Percentiles rank a stretch among this genome's conserved stretches.
Evolutionary conservation across 495 filamentous ascomycete species (phyloP).

Genomic region (Evansstolkia leycettana): DNA sequence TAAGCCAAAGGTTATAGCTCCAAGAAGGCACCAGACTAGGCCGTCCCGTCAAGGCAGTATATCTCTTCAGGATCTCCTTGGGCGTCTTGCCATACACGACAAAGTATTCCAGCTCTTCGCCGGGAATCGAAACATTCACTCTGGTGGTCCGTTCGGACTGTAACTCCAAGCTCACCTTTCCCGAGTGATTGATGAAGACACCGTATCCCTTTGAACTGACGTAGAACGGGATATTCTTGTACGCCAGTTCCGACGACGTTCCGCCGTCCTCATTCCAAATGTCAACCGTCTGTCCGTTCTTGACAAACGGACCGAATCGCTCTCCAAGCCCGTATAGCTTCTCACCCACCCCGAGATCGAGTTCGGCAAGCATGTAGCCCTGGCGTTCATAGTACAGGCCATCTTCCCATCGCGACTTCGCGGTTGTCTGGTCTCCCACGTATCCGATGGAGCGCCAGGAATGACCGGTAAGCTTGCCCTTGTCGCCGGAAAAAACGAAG

Average conservation of each 20-base stretch:
- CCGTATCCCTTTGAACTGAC: conserved; percentile 57
- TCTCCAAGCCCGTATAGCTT: conserved; percentile 59
- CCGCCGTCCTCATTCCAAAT: conserved; percentile 67
- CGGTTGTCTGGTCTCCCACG: conserved; percentile 38
- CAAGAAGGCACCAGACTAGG: conserved; percentile 50
- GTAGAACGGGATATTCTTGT: conserved; percentile 66
- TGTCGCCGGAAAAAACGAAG: conserved; percentile 39
- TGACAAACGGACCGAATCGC: conserved; percentile 57
- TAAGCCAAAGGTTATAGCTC: conserved; percentile 63
- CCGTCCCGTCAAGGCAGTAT: conserved; percentile 48
- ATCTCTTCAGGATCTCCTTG: conserved; percentile 53
- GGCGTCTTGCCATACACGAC: conserved; percentile 55
- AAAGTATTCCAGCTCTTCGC: conserved; percentile 47
- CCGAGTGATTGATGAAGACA: conserved; percentile 53
- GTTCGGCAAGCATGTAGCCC: conserved; percentile 50
- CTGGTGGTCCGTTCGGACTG: conserved; percentile 54
- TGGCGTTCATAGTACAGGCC: conserved; percentile 40
- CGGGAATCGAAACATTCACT: conserved; percentile 49
- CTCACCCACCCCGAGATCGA: conserved; percentile 53
- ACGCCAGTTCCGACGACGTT: conserved; percentile 56
- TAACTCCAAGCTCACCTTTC: conserved; percentile 50
- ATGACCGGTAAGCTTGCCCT: conserved; percentile 44
- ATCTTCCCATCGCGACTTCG: conserved; percentile 36
- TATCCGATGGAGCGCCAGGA: conserved; percentile 47
- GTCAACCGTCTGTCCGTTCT: conserved; percentile 53